Evolutionary conservation across 257 asterid genomes (phyloP).

Genomic region (Coffea eugenioides): DNA sequence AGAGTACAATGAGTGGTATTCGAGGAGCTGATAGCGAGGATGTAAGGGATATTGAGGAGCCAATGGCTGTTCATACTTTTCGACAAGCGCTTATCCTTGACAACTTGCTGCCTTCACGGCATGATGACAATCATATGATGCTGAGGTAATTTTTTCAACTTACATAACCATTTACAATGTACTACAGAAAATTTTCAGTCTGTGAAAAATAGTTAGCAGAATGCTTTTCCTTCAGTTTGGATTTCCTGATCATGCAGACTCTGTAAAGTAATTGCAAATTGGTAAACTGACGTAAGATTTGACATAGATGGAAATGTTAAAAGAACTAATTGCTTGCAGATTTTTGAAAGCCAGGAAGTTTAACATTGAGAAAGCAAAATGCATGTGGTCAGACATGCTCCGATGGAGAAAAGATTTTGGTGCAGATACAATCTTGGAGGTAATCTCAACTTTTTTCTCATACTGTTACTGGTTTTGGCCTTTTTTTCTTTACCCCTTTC

Average conservation of each 20-base stretch:
- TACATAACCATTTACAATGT: background rate
- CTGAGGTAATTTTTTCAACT: conserved; percentile 43
- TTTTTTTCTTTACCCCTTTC: no score
- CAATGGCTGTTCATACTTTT: conserved; percentile 49
- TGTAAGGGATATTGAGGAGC: conserved; percentile 40
- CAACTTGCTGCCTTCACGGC: conserved; percentile 56
- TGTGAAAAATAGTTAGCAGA: background rate
- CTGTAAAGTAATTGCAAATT: background rate
- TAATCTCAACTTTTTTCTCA: conserved; percentile 17
- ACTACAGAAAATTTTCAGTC: background rate
- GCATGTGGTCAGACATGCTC: conserved; percentile 82
- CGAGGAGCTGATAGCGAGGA: conserved; percentile 37
- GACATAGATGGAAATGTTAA: background rate
- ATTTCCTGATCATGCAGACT: background rate
- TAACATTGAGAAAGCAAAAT: conserved; percentile 50
- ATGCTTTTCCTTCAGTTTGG: background rate
- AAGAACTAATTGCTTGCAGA: conserved; percentile 36
- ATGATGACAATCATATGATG: conserved; percentile 59
- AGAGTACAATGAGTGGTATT: conserved; percentile 32
- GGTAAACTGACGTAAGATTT: background rate
- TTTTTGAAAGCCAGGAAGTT: conserved; percentile 78
- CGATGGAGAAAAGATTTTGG: conserved; percentile 71
- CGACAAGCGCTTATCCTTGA: conserved; percentile 51
- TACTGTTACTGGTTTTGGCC: background rate
- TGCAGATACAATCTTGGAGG: conserved; percentile 67